Base-by-base conservation (phyloP, 352 stramenopile genomes). In the Phytophthora constricta region DNA sequence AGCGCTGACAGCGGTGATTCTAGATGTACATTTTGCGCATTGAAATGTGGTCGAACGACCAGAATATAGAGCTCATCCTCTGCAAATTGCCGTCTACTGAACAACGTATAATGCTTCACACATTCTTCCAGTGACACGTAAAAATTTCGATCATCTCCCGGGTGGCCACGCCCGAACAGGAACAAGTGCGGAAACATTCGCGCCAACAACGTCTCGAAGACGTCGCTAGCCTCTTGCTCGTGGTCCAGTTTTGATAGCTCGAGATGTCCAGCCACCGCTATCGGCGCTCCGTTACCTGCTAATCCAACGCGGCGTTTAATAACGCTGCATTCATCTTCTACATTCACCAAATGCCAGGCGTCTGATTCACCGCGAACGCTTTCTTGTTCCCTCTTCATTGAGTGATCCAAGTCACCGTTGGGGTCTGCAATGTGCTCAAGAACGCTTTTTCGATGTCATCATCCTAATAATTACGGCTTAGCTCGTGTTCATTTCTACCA, bases 61-160 rank as follows among this genome's bases (percentile, higher is more conserved):
- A 69, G 26, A 26, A 33, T 23, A 34, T 58, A 69, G 1, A 62
- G 26, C 46, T 62, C 52, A 51, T 69, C 46, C 26, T 69, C 52
- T 19, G 52, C 61, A 41, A 69, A 69, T 34, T 34, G 43, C 1
- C 61, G 61, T 4, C 17, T 11, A 22, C 53, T 69, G 3, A 63
- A 33, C 45, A 63, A 28, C 4, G 20, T 33, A n/a, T 69, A 69
- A 31, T 69, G 25, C 9, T 57, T 51, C 17, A 63, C 23, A 22
- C 61, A 69, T 50, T 39, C 52, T 33, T 68, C 22, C 13, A 62
- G 20, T 8, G 43, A 53, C 27, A 62, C n/a, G 23, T 22, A 14
- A 52, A 59, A 23, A 5, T 25, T 7, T 8, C 51, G 33, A 17
- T 31, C 0, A 11, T 70, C 54, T 14, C 54, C 39, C 8, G 54